phyloP scores from a whole-genome alignment of 257 asterid genomes.

The Parsonsia alboflavescens region DNA sequence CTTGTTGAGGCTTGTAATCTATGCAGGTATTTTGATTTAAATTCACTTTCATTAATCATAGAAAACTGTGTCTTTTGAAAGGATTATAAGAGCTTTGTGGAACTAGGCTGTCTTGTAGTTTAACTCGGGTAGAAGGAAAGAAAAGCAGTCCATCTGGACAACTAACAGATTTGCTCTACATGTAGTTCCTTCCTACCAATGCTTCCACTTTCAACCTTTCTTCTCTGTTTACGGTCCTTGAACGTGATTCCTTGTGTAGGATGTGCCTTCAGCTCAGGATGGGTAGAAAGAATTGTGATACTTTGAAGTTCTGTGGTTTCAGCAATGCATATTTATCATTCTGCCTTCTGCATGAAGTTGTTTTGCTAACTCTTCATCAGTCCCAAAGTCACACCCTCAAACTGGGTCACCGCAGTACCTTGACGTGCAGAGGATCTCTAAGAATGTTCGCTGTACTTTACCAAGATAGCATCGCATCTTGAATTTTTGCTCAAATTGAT shows the following conservation, averaged over 20 bases:
- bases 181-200: not conserved
- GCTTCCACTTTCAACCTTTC: not conserved
- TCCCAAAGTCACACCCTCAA: not conserved
- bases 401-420: too few relatives aligned
- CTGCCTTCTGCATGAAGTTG: too few relatives aligned
- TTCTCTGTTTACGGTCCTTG: not conserved
- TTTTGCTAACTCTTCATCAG: not conserved
- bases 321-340: too few relatives aligned
- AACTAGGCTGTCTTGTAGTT: not conserved
- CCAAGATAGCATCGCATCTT: too few relatives aligned
- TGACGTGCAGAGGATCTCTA: too few relatives aligned
- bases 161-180: not conserved
- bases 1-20: not conserved
- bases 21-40: not conserved
- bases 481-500: too few relatives aligned
- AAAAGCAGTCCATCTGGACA: not conserved
- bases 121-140: not conserved
- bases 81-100: not conserved
- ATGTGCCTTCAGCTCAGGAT: not conserved
- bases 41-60: too few relatives aligned
- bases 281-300: too few relatives aligned
- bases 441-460: too few relatives aligned
- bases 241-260: not conserved
- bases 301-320: too few relatives aligned
- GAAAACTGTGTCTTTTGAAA: not conserved